These are phyloP conservation scores for Pseudocercospora pini-densiflorae DNA, from an alignment of 2,329 filamentous ascomycete species.

Conservation along the genomic window DNA sequence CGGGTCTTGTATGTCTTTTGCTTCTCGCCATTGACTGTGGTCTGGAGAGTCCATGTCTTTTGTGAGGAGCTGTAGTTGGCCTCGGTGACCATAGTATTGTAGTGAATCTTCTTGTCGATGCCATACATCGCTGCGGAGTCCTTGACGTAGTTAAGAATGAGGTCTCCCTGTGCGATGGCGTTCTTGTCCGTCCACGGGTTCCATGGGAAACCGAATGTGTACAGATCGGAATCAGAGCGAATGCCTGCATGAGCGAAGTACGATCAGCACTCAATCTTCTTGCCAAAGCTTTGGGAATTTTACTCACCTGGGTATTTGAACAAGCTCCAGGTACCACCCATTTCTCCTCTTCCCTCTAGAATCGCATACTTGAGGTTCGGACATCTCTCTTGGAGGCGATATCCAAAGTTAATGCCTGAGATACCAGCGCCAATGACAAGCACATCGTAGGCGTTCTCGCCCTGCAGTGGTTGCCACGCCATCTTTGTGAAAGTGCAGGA, in stretches of 20 bases:
- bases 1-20: slow-evolving; percentile 45
- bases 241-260: slow-evolving; percentile 50
- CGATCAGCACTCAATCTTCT: not conserved
- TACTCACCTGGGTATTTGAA: slow-evolving; percentile 68
- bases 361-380: slow-evolving; percentile 66
- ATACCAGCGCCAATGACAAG: slow-evolving; percentile 75
- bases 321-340: slow-evolving; percentile 80
- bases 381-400: slow-evolving; percentile 56
- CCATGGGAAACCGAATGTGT: slow-evolving; percentile 67
- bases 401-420: slow-evolving; percentile 75
- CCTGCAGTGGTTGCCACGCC: slow-evolving; percentile 31
- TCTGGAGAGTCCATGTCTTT: slow-evolving; percentile 53
- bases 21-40: slow-evolving; percentile 43
- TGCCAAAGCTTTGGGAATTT: not conserved
- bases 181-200: slow-evolving; percentile 65
- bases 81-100: slow-evolving; percentile 46
- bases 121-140: slow-evolving; percentile 49
- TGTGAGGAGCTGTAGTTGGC: slow-evolving; percentile 53
- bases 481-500: slow-evolving; percentile 16
- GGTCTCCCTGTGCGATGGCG: slow-evolving; percentile 51
- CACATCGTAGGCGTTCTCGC: slow-evolving; percentile 45
- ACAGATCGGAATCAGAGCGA: slow-evolving; percentile 55
- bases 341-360: slow-evolving; percentile 66
- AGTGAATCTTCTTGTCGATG: slow-evolving; percentile 53
- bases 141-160: slow-evolving; percentile 50